These are phyloP conservation scores for Arthrinium phaeospermum DNA, from an alignment of 2,329 filamentous ascomycete genomes.

Conservation along the genomic window DNA sequence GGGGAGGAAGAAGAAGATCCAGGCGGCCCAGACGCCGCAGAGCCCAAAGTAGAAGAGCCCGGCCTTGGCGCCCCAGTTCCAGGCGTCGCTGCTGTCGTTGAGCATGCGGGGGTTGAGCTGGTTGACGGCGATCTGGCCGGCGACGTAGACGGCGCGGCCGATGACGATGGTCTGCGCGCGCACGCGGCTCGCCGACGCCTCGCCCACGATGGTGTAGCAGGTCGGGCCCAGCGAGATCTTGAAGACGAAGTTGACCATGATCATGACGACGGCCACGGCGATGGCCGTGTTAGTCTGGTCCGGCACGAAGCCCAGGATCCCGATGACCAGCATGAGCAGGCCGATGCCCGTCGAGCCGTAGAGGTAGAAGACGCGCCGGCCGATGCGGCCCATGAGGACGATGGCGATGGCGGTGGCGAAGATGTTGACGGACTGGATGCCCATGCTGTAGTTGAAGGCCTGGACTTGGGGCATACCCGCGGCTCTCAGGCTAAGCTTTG, in stretches of 20 bases:
- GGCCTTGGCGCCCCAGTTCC: slow-evolving; percentile 46
- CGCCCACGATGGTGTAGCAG: slow-evolving; percentile 60
- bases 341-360: slow-evolving; percentile 50
- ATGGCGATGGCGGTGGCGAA: slow-evolving; percentile 61
- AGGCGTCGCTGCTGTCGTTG: slow-evolving; percentile 40
- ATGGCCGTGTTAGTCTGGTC: slow-evolving; percentile 47
- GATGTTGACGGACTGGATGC: slow-evolving; percentile 55
- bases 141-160: slow-evolving; percentile 48
- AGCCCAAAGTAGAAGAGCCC: slow-evolving; percentile 44
- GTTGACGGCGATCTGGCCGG: slow-evolving; percentile 48
- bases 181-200: slow-evolving; percentile 52
- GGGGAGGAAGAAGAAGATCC: slow-evolving; percentile 51
- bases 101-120: slow-evolving; percentile 51
- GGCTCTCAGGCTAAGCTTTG: slow-evolving; percentile 51
- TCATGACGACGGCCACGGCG: slow-evolving; percentile 55
- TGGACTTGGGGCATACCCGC: slow-evolving; percentile 56
- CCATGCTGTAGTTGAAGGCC: slow-evolving; percentile 62
- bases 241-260: slow-evolving; percentile 59
- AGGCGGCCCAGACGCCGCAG: slow-evolving; percentile 48
- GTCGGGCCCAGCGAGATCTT: slow-evolving; percentile 58
- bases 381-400: slow-evolving; percentile 53
- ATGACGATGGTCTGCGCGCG: slow-evolving; percentile 52
- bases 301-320: slow-evolving; percentile 52
- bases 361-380: slow-evolving; percentile 57
- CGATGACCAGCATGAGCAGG: slow-evolving; percentile 52